Conservation (phyloP, 148 eudicot genomes). For the Linanthus parryae region DNA sequence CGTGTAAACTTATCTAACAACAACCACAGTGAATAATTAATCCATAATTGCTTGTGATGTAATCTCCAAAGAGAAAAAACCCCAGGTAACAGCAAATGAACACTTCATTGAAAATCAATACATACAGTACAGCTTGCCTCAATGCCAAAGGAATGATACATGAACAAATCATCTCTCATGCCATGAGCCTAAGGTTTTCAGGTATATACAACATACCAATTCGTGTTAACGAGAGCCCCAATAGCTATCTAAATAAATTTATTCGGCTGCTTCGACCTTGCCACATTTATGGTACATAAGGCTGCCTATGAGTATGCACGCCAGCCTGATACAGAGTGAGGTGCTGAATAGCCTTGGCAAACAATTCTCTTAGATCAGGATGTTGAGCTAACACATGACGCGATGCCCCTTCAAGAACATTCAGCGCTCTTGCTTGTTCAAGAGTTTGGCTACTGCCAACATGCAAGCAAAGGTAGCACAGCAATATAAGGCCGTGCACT, state of each 20-base stretch:
- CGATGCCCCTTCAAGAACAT: conserved; percentile 46
- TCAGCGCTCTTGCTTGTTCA: conserved; percentile 54
- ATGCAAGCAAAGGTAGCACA: conserved; percentile 55
- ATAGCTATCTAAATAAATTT: conserved; percentile 1
- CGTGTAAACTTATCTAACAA: too few species aligned
- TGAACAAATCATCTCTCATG: conserved; percentile 1
- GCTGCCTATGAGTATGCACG: conserved; percentile 34
- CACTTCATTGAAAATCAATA: too few species aligned
- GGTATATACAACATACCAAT: background rate
- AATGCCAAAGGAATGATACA: too few species aligned
- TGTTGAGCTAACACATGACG: conserved; percentile 45
- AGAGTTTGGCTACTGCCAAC: conserved; percentile 66
- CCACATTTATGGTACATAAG: conserved; percentile 18
- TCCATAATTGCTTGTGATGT: too few species aligned
- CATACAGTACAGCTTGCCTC: too few species aligned
- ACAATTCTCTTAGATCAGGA: conserved; percentile 43
- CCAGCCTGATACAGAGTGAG: conserved; percentile 65
- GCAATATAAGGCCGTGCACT: conserved; percentile 42
- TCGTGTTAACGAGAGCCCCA: background rate
- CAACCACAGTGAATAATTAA: too few species aligned
- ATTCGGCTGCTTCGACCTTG: background rate
- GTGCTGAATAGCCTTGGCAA: conserved; percentile 46
- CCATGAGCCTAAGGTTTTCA: background rate
- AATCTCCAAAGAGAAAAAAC: too few species aligned
- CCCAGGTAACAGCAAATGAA: too few species aligned